These are phyloP conservation scores for Chytriomyces sp. DNA, from an alignment of 192 early-diverging fungal genomes.

Conservation along the genomic window DNA sequence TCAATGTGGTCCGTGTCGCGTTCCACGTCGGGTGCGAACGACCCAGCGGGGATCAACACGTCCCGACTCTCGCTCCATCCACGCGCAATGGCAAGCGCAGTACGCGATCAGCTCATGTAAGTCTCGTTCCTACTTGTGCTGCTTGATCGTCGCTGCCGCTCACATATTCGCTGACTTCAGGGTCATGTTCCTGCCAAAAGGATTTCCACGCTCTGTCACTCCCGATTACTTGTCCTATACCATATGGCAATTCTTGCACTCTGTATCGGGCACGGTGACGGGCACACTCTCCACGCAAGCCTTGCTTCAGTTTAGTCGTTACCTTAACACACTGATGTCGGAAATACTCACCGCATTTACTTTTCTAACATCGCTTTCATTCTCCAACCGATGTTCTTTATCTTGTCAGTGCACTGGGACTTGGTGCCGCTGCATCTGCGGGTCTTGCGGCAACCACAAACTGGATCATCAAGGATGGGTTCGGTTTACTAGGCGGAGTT, in stretches of 20 bases:
- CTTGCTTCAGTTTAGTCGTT: constrained; percentile 72
- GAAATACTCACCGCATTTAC: too few relatives aligned
- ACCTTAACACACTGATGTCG: too few relatives aligned
- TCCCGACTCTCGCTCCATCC: neutral
- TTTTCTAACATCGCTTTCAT: neutral
- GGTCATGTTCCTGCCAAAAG: constrained; percentile 71
- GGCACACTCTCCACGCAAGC: constrained; percentile 76
- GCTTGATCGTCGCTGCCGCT: too few relatives aligned
- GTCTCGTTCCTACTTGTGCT: too few relatives aligned
- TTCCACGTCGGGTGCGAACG: neutral
- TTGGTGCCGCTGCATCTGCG: constrained; percentile 58
- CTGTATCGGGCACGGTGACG: constrained; percentile 74
- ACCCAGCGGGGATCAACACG: neutral
- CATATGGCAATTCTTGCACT: constrained; percentile 79
- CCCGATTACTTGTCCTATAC: constrained; percentile 74
- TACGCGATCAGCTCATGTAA: constrained; percentile 18
- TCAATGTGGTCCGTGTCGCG: neutral
- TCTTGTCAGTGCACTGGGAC: constrained; percentile 64
- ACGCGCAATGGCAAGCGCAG: neutral
- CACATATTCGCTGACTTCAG: too few relatives aligned
- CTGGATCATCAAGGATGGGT: constrained; percentile 91
- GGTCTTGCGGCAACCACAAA: constrained; percentile 77
- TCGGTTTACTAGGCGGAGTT: constrained; percentile 84
- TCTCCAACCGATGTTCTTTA: neutral
- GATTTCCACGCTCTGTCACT: constrained; percentile 72